Percentiles rank a stretch among this genome's conserved stretches.
phyloP scores from a whole-genome alignment of 164 flowering plant genomes.

The Saururus chinensis region DNA sequence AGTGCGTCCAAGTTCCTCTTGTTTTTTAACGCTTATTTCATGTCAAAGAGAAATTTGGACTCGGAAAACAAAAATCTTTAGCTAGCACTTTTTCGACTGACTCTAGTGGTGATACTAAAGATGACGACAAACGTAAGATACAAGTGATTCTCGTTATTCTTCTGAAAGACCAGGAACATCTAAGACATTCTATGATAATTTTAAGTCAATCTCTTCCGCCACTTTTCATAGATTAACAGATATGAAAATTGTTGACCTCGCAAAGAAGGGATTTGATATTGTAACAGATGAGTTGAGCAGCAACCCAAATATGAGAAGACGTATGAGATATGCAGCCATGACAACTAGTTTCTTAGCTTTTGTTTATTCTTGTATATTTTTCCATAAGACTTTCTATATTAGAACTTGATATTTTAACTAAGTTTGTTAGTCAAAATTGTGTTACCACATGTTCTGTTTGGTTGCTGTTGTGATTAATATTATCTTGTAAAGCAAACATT shows the following conservation, averaged over 20 bases:
- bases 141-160: constrained; percentile 19
- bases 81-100: too few relatives aligned
- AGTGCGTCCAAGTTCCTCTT: neutral
- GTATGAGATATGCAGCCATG: constrained; percentile 37
- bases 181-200: constrained; percentile 41
- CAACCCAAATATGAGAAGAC: constrained; percentile 51
- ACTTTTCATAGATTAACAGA: too few relatives aligned
- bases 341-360: constrained; percentile 3
- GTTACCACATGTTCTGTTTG: too few relatives aligned
- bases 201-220: constrained; percentile 47
- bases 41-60: too few relatives aligned
- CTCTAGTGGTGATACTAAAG: constrained; percentile 24
- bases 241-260: constrained; percentile 58
- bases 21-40: neutral
- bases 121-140: constrained; percentile 25
- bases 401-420: too few relatives aligned
- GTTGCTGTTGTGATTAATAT: too few relatives aligned
- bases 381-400: too few relatives aligned
- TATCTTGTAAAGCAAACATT: too few relatives aligned
- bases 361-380: too few relatives aligned
- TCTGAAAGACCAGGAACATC: constrained; percentile 8
- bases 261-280: constrained; percentile 68
- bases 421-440: too few relatives aligned
- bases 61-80: too few relatives aligned
- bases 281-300: constrained; percentile 83